A percentile compares a stretch with the other conserved stretches of the same genome.
phyloP scores from a whole-genome alignment of 495 filamentous ascomycete genomes.

The Lasiosphaeria hispida region DNA sequence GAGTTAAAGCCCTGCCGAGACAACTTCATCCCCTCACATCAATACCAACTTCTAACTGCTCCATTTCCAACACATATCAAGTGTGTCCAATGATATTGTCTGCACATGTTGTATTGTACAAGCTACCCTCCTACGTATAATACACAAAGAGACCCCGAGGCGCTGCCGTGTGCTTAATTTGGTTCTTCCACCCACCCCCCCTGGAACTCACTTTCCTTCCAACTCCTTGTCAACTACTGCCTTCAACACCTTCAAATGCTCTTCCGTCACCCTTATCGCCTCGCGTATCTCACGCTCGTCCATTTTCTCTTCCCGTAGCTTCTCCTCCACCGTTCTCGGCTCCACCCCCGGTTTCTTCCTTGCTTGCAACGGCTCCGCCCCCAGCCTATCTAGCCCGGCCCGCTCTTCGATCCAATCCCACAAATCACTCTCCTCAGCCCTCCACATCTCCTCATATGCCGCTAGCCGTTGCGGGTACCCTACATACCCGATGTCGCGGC shows the following conservation, averaged over 20 bases:
- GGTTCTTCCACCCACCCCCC: too few species aligned
- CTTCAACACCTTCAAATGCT: conserved; percentile 73
- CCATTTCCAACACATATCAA: too few species aligned
- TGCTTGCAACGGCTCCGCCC: conserved; percentile 29
- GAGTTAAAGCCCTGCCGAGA: too few species aligned
- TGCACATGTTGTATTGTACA: too few species aligned
- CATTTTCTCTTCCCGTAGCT: conserved; percentile 68
- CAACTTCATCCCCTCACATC: too few species aligned
- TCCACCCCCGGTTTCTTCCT: conserved; percentile 37
- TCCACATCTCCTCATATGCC: conserved; percentile 94
- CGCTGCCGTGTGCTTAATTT: too few species aligned
- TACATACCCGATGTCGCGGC: conserved; percentile 34
- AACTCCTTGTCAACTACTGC: conserved; percentile 59
- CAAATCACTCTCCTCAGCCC: conserved; percentile 80
- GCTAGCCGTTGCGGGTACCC: conserved; percentile 64
- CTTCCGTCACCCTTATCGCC: conserved; percentile 81
- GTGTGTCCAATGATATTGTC: too few species aligned
- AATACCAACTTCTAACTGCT: too few species aligned
- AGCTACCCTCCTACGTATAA: too few species aligned
- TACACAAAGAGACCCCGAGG: too few species aligned
- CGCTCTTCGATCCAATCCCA: conserved; percentile 97
- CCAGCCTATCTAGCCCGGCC: conserved; percentile 69
- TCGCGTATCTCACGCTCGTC: conserved; percentile 77
- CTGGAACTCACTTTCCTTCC: background rate
- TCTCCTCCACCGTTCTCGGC: conserved; percentile 49